Evolutionary conservation across 345 rosid genomes (phyloP).

Genomic region (Balakata baccata): DNA sequence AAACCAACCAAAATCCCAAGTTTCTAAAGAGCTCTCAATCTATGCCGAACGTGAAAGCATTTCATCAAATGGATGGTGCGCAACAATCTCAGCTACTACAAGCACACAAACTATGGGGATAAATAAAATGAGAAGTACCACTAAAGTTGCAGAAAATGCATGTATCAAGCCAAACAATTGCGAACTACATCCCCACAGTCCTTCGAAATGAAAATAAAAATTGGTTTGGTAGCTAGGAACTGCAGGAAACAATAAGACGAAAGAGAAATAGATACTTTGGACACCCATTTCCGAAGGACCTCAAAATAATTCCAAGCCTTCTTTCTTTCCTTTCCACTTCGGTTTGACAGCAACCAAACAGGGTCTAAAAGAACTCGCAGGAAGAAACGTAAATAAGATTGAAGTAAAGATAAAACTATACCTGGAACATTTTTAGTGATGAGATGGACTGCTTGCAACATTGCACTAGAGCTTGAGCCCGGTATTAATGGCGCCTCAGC

Average conservation of each 20-base stretch:
- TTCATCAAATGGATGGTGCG: constrained; percentile 20
- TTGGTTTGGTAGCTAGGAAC: not conserved
- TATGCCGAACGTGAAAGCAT: constrained; percentile 6
- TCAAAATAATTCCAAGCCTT: not conserved
- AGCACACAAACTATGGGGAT: not conserved
- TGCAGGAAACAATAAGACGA: not conserved
- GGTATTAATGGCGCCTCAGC: constrained; percentile 20
- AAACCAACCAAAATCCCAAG: not conserved
- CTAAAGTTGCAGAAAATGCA: not conserved
- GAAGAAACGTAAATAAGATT: not conserved
- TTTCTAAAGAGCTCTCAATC: not conserved
- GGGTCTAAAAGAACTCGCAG: not conserved
- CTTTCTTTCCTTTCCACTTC: not conserved
- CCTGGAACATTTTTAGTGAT: constrained; percentile 29
- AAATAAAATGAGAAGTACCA: not conserved
- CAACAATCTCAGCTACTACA: not conserved
- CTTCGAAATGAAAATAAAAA: not conserved
- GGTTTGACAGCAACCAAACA: constrained; percentile 7
- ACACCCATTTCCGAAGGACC: not conserved
- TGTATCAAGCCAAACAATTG: not conserved
- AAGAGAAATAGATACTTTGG: not conserved
- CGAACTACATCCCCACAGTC: not conserved
- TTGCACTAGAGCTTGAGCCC: not conserved
- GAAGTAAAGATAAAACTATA: not conserved
- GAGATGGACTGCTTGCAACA: constrained; percentile 36